A percentile compares a stretch with the other conserved stretches of the same genome.
Evolutionary conservation across 2,329 filamentous ascomycete genomes (phyloP).

Genomic region (Bipolaris bicolor): DNA sequence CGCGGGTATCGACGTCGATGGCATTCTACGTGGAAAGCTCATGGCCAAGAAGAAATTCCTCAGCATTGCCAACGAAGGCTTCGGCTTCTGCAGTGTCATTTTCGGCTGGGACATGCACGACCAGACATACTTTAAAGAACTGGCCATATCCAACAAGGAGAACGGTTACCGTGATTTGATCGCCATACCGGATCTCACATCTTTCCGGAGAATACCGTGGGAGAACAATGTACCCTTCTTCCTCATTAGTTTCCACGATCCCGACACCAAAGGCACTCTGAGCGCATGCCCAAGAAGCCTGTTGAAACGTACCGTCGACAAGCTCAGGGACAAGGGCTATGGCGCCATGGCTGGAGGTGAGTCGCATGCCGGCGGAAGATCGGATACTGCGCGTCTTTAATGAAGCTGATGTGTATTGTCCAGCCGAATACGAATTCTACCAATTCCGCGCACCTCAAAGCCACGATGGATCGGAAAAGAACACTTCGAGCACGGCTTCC

Average conservation of each 20-base stretch:
- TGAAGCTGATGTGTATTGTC: constrained; percentile 25
- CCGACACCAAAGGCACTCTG: constrained; percentile 73
- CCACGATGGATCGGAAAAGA: constrained; percentile 59
- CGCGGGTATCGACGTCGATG: constrained; percentile 85
- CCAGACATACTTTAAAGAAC: constrained; percentile 82
- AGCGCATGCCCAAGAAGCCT: constrained; percentile 81
- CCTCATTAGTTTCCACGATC: constrained; percentile 81
- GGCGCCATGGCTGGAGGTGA: constrained; percentile 88
- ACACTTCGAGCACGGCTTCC: constrained; percentile 71
- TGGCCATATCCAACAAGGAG: constrained; percentile 85
- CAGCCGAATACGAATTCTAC: constrained; percentile 95
- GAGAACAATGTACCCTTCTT: constrained; percentile 87
- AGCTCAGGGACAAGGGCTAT: constrained; percentile 71
- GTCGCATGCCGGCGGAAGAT: constrained; percentile 35
- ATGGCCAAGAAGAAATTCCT: constrained; percentile 94
- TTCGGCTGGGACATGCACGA: constrained; percentile 99
- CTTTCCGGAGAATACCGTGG: constrained; percentile 87
- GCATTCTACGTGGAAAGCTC: constrained; percentile 85
- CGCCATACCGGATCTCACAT: constrained; percentile 77
- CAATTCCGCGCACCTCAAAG: constrained; percentile 75
- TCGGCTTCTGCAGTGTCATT: constrained; percentile 92
- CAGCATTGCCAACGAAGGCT: constrained; percentile 77
- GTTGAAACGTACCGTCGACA: constrained; percentile 70
- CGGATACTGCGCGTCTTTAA: constrained; percentile 21
- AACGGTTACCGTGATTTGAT: constrained; percentile 89